These are phyloP conservation scores for Stygiomarasmius scandens DNA, from an alignment of 1,284 basidiomycete species.

Conservation along the genomic window DNA sequence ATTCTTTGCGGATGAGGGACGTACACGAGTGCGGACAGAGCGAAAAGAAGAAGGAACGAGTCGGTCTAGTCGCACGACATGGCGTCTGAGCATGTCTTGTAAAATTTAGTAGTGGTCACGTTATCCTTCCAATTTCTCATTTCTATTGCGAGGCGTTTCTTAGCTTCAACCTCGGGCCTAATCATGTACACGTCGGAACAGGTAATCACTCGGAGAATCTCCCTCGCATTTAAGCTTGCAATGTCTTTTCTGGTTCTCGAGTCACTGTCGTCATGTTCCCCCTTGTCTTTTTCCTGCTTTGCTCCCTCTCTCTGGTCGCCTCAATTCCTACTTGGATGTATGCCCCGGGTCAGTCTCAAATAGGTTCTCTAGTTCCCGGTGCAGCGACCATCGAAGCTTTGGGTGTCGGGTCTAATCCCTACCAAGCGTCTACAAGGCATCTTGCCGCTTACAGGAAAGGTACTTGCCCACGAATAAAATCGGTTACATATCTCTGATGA, in stretches of 20 bases:
- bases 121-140: background rate
- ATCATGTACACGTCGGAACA: background rate
- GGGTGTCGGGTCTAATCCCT: constrained; percentile 28
- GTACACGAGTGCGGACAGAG: constrained; percentile 1
- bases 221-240: constrained; percentile 2
- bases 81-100: background rate
- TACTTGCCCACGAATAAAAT: no score
- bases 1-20: background rate
- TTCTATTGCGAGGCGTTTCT: background rate
- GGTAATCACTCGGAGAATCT: background rate
- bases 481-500: no score
- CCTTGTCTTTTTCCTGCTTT: constrained; percentile 25
- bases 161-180: background rate
- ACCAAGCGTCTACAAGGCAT: constrained; percentile 34
- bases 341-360: constrained; percentile 38
- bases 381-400: constrained; percentile 50
- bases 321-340: constrained; percentile 53
- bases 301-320: constrained; percentile 22
- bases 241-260: constrained; percentile 1
- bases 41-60: background rate
- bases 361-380: constrained; percentile 53
- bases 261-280: constrained; percentile 14
- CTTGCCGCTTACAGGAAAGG: constrained; percentile 39
- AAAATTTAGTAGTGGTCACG: constrained; percentile 5
- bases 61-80: background rate